phyloP scores from a whole-genome alignment of 2,329 filamentous ascomycete species.

The Arthroderma uncinatum region DNA sequence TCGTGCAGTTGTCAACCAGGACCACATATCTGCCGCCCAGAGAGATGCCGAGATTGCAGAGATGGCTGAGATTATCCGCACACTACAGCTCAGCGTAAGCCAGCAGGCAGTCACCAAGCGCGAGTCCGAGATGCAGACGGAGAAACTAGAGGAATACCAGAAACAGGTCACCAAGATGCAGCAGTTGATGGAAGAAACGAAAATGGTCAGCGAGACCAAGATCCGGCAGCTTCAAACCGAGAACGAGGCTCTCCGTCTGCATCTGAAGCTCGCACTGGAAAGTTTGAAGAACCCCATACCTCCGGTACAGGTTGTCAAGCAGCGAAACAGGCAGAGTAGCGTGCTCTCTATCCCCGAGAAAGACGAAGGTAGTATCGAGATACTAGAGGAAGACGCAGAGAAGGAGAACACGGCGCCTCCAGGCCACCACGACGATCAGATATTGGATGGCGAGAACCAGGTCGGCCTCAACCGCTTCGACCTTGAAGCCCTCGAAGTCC shows the following conservation, averaged over 20 bases:
- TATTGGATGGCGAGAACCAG: constrained; percentile 35
- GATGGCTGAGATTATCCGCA: constrained; percentile 90
- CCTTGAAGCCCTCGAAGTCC: constrained; percentile 50
- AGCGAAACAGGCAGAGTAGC: constrained; percentile 24
- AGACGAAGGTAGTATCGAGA: constrained; percentile 24
- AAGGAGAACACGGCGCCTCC: constrained; percentile 29
- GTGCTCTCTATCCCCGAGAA: constrained; percentile 26
- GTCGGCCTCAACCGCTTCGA: constrained; percentile 29
- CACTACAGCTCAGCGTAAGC: constrained; percentile 63
- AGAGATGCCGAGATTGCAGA: constrained; percentile 86
- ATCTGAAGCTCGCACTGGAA: constrained; percentile 73
- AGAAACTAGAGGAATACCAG: constrained; percentile 89
- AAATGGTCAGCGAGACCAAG: constrained; percentile 83
- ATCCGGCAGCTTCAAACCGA: constrained; percentile 80
- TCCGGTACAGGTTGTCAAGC: constrained; percentile 25
- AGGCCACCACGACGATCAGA: constrained; percentile 20
- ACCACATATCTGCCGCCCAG: constrained; percentile 82
- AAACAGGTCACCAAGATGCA: constrained; percentile 81
- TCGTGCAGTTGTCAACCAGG: constrained; percentile 87
- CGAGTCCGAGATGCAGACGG: constrained; percentile 64
- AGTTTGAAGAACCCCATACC: constrained; percentile 89
- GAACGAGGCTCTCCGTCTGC: constrained; percentile 78
- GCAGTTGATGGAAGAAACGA: constrained; percentile 87
- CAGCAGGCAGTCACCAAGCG: constrained; percentile 56
- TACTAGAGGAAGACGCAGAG: constrained; percentile 48